Base-by-base conservation (phyloP, 31 red algal genomes). In the Odonthalia washingtoniensis region DNA sequence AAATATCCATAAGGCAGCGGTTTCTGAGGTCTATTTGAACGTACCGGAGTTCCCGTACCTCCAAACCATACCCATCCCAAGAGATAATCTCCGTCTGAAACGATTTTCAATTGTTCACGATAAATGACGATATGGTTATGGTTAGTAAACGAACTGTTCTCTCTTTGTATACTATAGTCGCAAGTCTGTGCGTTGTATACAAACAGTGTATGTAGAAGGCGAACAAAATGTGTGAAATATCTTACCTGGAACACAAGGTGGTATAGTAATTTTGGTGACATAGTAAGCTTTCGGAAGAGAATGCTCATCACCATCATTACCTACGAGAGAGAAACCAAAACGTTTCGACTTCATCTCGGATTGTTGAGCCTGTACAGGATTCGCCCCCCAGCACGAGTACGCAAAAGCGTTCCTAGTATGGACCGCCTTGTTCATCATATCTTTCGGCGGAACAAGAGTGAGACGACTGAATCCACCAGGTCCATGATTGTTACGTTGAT, bases 401-500 rank as follows among this genome's bases (percentile, higher is more conserved):
- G 62, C 66, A 34, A 90, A 90, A 28, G 78, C 87, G 44, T 90
- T 90, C 0, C 40, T 42, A n/a, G 75, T 49, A 43, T 90, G 87
- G 5, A 3, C 78, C 0, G 16, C 44, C n/a, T 52, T 45, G 62
- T 73, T 40, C 77, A 81, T 82, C 17, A 77, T 90, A 35, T 90
- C 46, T 41, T 74, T 39, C 0, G 66, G 37, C 1, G 78, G 63
- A 35, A 90, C 87, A 34, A 90, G 87, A 0, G 78, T 76, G 5
- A 90, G 60, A 2, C 87, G 78, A 12, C 72, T 80, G 27, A 90
- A 90, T 21, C 87, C 87, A 46, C 87, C 87, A 12, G 70, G 82
- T 12, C 68, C 80, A 67, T 90, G 87, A 40, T 90, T 90, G 87
- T 90, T 90, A 18, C 87, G 78, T 52, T 83, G 87, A 57, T 90